Evolutionary conservation across 805 yeast genomes (phyloP).

Genomic region (Saccharomycopsis fodiens): DNA sequence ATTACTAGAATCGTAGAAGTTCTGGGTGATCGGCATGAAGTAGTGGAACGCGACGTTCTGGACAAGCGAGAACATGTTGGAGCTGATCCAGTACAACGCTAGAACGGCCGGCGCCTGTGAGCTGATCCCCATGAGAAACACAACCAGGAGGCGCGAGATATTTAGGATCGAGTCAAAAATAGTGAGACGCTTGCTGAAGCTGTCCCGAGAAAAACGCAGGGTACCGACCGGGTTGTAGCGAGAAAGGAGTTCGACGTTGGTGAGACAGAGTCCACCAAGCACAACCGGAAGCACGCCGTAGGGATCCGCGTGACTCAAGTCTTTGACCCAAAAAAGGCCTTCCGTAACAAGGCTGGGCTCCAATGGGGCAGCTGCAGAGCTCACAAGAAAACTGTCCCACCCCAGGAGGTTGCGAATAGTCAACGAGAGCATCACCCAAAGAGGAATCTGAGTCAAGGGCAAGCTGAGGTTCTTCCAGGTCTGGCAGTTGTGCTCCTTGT

Average conservation of each 20-base stretch:
- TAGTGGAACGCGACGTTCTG: constrained; percentile 71
- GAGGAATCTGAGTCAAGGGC: constrained; percentile 78
- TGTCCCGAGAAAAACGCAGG: constrained; percentile 27
- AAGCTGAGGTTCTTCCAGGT: constrained; percentile 71
- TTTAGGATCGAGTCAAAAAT: constrained; percentile 59
- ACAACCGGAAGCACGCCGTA: constrained; percentile 58
- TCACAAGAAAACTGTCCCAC: constrained; percentile 29
- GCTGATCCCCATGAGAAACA: constrained; percentile 75
- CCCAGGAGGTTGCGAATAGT: constrained; percentile 74
- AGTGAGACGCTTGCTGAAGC: constrained; percentile 40
- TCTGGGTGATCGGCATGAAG: constrained; percentile 49
- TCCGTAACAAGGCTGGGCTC: constrained; percentile 45
- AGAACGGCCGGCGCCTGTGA: constrained; percentile 82
- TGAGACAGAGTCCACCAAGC: constrained; percentile 61
- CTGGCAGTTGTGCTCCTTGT: constrained; percentile 59
- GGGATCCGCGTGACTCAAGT: constrained; percentile 56
- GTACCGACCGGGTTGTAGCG: constrained; percentile 24
- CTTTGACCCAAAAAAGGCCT: constrained; percentile 54
- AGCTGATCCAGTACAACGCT: constrained; percentile 83
- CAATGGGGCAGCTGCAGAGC: constrained; percentile 24
- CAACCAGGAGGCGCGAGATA: constrained; percentile 64
- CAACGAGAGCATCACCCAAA: constrained; percentile 75
- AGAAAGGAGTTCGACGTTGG: constrained; percentile 65
- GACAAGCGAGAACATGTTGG: constrained; percentile 65
- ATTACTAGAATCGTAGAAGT: constrained; percentile 29